Evolutionary conservation across 2,329 filamentous ascomycete genomes (phyloP).

Genomic region (Pseudocercospora musae): DNA sequence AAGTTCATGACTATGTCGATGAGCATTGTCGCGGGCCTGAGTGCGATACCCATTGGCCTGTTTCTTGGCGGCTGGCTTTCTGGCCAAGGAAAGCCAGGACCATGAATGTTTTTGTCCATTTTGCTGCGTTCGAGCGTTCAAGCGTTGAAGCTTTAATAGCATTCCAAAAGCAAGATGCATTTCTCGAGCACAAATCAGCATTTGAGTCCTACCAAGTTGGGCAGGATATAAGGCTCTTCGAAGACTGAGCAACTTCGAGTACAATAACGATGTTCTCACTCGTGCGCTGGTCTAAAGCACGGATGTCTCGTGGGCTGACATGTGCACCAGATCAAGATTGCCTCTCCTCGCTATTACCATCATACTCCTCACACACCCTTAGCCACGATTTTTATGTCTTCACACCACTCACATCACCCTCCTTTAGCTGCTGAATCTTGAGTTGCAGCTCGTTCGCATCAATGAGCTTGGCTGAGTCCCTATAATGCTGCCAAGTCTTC

Average conservation of each 20-base stretch:
- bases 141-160: not conserved
- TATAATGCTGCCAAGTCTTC: not conserved
- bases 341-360: not conserved
- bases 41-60: slow-evolving; percentile 44
- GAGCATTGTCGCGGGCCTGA: slow-evolving; percentile 42
- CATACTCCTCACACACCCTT: not conserved
- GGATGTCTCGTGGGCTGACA: too few relatives aligned
- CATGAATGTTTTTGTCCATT: not conserved
- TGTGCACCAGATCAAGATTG: not conserved
- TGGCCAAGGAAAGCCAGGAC: not conserved
- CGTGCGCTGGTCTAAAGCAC: too few relatives aligned
- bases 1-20: slow-evolving; percentile 23
- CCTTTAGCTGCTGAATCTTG: not conserved
- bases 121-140: not conserved
- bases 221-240: too few relatives aligned
- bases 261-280: too few relatives aligned
- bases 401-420: not conserved
- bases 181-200: too few relatives aligned
- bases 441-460: not conserved
- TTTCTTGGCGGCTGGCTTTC: slow-evolving; percentile 20
- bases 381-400: not conserved
- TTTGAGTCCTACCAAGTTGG: too few relatives aligned
- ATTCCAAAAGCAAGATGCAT: not conserved
- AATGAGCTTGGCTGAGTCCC: not conserved
- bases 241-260: too few relatives aligned